phyloP scores from a whole-genome alignment of 352 stramenopile species.

The Elongisporangium undulatum region DNA sequence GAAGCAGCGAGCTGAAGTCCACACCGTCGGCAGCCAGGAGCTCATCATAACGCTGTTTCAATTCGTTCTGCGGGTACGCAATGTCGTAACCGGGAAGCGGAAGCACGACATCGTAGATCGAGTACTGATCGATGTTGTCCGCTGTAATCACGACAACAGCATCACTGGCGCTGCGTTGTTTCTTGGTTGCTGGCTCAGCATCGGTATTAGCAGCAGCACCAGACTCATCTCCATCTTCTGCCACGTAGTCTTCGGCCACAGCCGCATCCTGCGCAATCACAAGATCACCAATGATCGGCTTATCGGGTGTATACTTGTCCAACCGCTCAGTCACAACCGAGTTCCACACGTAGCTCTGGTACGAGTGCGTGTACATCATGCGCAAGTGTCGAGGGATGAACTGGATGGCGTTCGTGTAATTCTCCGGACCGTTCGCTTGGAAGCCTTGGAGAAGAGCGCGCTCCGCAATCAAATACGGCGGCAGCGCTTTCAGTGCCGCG shows the following conservation, averaged over 20 bases:
- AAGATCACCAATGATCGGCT: conserved; percentile 89
- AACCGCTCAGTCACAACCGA: conserved; percentile 88
- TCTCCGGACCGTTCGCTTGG: conserved; percentile 44
- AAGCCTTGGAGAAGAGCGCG: conserved; percentile 64
- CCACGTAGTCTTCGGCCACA: conserved; percentile 18
- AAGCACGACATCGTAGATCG: conserved; percentile 95
- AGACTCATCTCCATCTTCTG: conserved; percentile 25
- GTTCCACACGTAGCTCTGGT: conserved; percentile 98
- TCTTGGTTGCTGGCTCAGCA: conserved; percentile 14
- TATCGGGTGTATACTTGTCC: conserved; percentile 51
- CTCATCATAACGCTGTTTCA: conserved; percentile 66
- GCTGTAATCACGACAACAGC: conserved; percentile 63
- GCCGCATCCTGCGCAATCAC: conserved; percentile 54
- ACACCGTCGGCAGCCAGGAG: conserved; percentile 56
- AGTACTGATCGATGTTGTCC: conserved; percentile 89
- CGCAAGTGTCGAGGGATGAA: conserved; percentile 78
- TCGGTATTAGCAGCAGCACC: not conserved
- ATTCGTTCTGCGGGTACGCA: conserved; percentile 77
- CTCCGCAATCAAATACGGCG: conserved; percentile 82
- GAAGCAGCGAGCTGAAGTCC: conserved; percentile 60
- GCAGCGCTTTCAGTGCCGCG: conserved; percentile 51
- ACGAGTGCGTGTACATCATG: conserved; percentile 91
- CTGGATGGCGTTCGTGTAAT: conserved; percentile 61
- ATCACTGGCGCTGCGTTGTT: conserved; percentile 24
- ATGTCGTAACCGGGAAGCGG: conserved; percentile 93